These are phyloP conservation scores for Aspergillus costaricaensis DNA, from an alignment of 2,329 filamentous ascomycete genomes.

Conservation along the genomic window DNA sequence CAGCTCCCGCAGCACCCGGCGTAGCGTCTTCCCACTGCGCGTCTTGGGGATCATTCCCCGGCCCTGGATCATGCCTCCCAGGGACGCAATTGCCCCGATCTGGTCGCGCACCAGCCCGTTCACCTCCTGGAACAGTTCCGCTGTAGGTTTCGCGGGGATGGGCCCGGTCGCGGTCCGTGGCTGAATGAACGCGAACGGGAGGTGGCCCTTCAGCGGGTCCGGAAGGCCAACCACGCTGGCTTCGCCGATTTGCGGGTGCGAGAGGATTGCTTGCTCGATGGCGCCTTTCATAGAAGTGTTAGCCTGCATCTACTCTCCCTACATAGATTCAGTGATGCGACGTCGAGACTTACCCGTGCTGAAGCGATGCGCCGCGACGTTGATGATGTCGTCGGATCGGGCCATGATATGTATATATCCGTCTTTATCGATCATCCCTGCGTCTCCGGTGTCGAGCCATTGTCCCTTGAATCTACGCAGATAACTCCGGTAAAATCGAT, in stretches of 20 bases:
- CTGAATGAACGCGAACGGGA: constrained; percentile 88
- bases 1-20: constrained; percentile 78
- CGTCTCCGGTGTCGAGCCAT: constrained; percentile 91
- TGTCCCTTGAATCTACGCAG: constrained; percentile 76
- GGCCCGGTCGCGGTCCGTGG: constrained; percentile 54
- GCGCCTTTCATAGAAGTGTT: constrained; percentile 59
- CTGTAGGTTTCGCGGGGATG: constrained; percentile 40
- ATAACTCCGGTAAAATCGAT: constrained; percentile 83
- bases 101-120: constrained; percentile 68
- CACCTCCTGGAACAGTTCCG: constrained; percentile 47
- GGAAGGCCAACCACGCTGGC: constrained; percentile 85
- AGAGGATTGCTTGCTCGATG: constrained; percentile 88
- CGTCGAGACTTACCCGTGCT: constrained; percentile 68
- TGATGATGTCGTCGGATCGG: constrained; percentile 81
- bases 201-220: constrained; percentile 81
- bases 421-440: constrained; percentile 79
- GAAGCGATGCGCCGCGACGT: constrained; percentile 90
- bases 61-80: constrained; percentile 84
- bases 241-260: constrained; percentile 77
- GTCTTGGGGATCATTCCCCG: constrained; percentile 90
- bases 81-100: constrained; percentile 81
- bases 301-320: not conserved
- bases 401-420: constrained; percentile 66
- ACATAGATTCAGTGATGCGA: not conserved
- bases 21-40: constrained; percentile 84